Base-by-base conservation (phyloP, 345 rosid species). In the Citrus trifoliata region DNA sequence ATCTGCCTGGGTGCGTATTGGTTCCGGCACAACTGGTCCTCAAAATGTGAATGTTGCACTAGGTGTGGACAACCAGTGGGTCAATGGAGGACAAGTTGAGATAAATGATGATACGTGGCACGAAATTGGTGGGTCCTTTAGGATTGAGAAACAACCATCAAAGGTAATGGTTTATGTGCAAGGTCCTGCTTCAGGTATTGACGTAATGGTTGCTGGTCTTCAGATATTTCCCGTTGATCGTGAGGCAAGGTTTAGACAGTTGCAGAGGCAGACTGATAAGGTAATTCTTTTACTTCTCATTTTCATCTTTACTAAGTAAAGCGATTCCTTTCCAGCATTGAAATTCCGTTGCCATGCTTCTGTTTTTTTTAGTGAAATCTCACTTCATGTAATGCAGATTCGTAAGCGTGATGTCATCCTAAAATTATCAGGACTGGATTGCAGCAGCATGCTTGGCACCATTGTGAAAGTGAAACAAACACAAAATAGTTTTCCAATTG, bases 61-160 rank as follows among this genome's bases (percentile, higher is more conserved):
- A 70, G 83, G 96, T 70, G 96, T 95, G 30, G 99, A 95, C 78
- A 80, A 16, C 80, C 95, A 92, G 70, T 95, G 97, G 97, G 95
- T 93, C 46, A 95, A 95, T 55, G 99, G 99, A 8, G 99, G 99
- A 76, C 97, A 95, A 75, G 90, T 80, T 2, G 99, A 95, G 81
- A 84, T 88, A 58, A 86, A 77, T n/a, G 93, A 92, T 19, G 87
- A 85, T 58, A 85, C 87, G 74, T 95, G 99, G 99, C 94, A 92
- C 74, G 99, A 93, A 85, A 88, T 91, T 46, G 93, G 95, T 1
- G 98, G 97, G 55, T 95, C 97, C 42, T 93, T 95, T 81, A 87
- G 99, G 80, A 90, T 95, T 79, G 99, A 95, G 88, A 92, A 90
- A 89, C 89, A 92, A 81, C 91, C 97, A 5, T 76, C 86, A 30